A percentile compares a stretch with the other conserved stretches of the same genome.
These are phyloP conservation scores for Globisporangium nodosum DNA, from an alignment of 352 stramenopile genomes.

Conservation along the genomic window DNA sequence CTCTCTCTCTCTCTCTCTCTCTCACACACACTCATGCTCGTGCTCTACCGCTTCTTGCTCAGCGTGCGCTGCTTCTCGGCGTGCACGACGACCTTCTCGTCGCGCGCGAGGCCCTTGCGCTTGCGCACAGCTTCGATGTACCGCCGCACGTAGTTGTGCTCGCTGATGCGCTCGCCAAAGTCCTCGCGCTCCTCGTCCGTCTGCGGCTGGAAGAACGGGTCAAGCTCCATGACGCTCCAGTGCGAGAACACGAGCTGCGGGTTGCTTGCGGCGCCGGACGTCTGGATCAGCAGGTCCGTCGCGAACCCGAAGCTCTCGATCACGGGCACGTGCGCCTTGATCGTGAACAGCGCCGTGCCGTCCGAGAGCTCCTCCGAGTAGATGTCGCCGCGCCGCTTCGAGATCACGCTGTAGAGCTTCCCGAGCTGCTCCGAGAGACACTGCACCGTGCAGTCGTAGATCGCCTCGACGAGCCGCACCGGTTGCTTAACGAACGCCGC, in stretches of 20 bases:
- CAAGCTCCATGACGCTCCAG: slow-evolving; percentile 91
- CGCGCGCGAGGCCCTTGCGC: slow-evolving; percentile 91
- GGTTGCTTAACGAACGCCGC: slow-evolving; percentile 79
- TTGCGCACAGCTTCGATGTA: slow-evolving; percentile 94
- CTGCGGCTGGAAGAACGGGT: slow-evolving; percentile 96
- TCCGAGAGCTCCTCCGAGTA: slow-evolving; percentile 87
- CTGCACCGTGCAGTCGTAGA: slow-evolving; percentile 88
- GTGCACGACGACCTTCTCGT: slow-evolving; percentile 94
- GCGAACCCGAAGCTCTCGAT: slow-evolving; percentile 93
- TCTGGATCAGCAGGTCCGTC: slow-evolving; percentile 91
- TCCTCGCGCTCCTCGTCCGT: slow-evolving; percentile 95
- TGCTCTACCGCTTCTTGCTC: slow-evolving; percentile 58
- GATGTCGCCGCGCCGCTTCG: slow-evolving; percentile 89
- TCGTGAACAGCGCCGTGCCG: slow-evolving; percentile 91
- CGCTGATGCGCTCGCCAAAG: slow-evolving; percentile 89
- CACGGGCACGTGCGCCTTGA: slow-evolving; percentile 92
- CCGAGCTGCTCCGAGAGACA: slow-evolving; percentile 89
- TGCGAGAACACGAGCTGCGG: slow-evolving; percentile 95
- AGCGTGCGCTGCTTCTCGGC: slow-evolving; percentile 96
- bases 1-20: background rate
- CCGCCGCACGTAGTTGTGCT: slow-evolving; percentile 92
- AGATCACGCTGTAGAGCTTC: slow-evolving; percentile 93
- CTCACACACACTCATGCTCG: background rate
- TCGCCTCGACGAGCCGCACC: slow-evolving; percentile 87
- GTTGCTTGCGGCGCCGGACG: slow-evolving; percentile 93